phyloP scores from a whole-genome alignment of 441 rosid species.

The Viola pubescens region DNA sequence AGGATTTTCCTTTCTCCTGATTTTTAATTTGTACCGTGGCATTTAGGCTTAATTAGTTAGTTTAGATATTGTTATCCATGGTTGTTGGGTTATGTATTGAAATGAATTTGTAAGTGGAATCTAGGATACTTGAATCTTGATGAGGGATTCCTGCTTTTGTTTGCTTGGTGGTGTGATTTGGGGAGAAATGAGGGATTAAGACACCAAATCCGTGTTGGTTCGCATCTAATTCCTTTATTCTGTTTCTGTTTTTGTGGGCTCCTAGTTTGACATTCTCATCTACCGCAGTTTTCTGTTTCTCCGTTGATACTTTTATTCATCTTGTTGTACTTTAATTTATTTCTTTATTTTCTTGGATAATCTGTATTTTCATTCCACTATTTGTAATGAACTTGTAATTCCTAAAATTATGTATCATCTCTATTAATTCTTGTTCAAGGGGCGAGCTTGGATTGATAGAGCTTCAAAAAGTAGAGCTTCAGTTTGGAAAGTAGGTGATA shows the following conservation, averaged over 20 bases:
- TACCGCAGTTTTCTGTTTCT: no score
- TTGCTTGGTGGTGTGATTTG: neutral
- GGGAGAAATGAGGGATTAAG: neutral
- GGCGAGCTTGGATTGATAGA: constrained; percentile 58
- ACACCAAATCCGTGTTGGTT: no score
- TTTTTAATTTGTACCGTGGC: neutral
- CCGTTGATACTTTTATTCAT: no score
- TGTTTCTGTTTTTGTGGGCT: no score
- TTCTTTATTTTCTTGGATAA: neutral
- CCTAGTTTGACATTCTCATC: no score
- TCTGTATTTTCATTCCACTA: neutral
- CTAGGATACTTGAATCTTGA: neutral
- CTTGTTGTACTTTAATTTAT: no score
- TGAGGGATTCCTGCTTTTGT: neutral
- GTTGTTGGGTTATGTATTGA: neutral
- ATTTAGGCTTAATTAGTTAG: neutral
- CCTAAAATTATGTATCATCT: neutral
- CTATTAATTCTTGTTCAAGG: constrained; percentile 33
- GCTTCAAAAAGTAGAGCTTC: constrained; percentile 58
- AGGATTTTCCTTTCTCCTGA: neutral
- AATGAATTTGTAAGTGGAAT: neutral
- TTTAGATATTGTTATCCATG: neutral
- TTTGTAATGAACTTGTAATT: constrained; percentile 2
- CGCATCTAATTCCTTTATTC: no score
- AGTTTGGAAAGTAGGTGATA: constrained; percentile 53